Conservation (phyloP, 1,139 yeast species). For the Candida pseudoviswanathii region DNA sequence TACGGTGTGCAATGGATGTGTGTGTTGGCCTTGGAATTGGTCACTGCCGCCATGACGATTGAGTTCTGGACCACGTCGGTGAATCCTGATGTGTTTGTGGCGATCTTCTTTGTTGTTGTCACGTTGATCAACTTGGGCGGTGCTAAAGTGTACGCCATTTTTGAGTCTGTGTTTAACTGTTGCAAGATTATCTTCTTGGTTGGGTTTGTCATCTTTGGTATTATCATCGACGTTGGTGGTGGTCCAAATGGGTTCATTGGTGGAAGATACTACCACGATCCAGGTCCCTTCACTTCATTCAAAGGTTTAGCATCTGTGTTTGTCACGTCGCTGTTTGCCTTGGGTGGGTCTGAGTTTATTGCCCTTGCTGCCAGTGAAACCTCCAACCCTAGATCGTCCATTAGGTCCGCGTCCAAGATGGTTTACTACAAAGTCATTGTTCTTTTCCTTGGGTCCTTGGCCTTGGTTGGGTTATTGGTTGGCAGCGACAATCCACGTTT, state of each 20-base stretch:
- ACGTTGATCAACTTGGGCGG: conserved; percentile 34
- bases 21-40: conserved; percentile 41
- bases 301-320: conserved; percentile 28
- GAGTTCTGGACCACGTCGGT: conserved; percentile 30
- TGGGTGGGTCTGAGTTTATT: conserved; percentile 32
- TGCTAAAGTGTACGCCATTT: conserved; percentile 37
- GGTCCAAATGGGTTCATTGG: conserved; percentile 36
- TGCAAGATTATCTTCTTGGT: conserved; percentile 34
- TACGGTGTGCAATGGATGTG: conserved; percentile 44
- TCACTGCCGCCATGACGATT: conserved; percentile 41
- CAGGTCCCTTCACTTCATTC: conserved; percentile 28
- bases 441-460: conserved; percentile 32
- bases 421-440: conserved; percentile 38
- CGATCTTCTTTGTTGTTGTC: conserved; percentile 31
- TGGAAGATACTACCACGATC: conserved; percentile 35
- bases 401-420: conserved; percentile 37
- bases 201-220: conserved; percentile 34
- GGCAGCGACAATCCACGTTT: conserved; percentile 26
- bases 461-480: conserved; percentile 35
- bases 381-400: conserved; percentile 31
- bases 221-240: conserved; percentile 34
- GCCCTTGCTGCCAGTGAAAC: conserved; percentile 39
- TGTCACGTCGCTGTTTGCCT: conserved; percentile 29
- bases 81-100: conserved; percentile 35
- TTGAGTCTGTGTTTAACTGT: conserved; percentile 32